Evolutionary conservation across 2,329 filamentous ascomycete genomes (phyloP).

Genomic region (Chalaropsis thielavioides): DNA sequence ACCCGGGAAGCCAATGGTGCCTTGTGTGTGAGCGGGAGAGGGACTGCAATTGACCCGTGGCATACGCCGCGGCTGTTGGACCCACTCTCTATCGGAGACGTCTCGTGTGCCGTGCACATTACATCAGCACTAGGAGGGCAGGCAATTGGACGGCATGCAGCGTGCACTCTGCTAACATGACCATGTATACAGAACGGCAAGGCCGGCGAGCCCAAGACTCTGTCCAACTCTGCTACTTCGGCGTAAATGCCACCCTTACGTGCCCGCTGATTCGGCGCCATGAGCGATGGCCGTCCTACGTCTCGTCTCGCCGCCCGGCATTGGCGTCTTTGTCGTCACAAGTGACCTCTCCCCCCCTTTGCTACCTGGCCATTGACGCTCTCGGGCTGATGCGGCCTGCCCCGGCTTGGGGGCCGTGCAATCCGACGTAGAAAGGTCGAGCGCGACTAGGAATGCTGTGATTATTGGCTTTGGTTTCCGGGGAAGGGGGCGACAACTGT

Average conservation of each 20-base stretch:
- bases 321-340: not conserved
- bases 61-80: no score
- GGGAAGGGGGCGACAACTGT: conserved; percentile 1
- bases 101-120: no score
- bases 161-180: conserved; percentile 19
- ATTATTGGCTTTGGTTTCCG: not conserved
- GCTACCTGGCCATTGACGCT: not conserved
- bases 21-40: not conserved
- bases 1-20: not conserved
- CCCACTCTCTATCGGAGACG: no score
- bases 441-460: not conserved
- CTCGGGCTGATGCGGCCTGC: not conserved
- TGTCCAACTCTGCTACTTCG: conserved; percentile 37
- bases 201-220: conserved; percentile 62
- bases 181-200: conserved; percentile 57
- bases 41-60: no score
- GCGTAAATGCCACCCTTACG: conserved; percentile 5
- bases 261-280: not conserved
- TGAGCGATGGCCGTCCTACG: not conserved
- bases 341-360: not conserved
- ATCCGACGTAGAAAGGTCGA: not conserved
- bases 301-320: not conserved
- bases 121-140: not conserved
- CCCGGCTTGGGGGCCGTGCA: not conserved
- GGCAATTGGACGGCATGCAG: not conserved